These are phyloP conservation scores for Yamadazyma membranifaciens DNA, from an alignment of 1,139 yeast genomes.

Conservation along the genomic window DNA sequence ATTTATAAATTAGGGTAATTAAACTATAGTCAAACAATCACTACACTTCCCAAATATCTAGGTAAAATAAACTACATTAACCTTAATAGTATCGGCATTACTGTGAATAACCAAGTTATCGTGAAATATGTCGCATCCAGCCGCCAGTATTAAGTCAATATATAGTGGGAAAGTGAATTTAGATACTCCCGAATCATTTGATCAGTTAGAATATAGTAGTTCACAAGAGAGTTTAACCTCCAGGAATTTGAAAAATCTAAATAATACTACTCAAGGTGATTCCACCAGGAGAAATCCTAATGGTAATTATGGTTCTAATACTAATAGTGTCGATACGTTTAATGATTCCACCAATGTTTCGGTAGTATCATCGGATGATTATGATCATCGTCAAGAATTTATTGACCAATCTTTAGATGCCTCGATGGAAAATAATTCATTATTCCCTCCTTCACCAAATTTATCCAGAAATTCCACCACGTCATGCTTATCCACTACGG, in stretches of 20 bases:
- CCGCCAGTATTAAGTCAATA: constrained; percentile 42
- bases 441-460: constrained; percentile 10
- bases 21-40: no score
- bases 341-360: constrained; percentile 20
- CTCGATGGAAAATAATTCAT: constrained; percentile 1
- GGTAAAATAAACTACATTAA: no score
- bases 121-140: constrained; percentile 39
- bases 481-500: constrained; percentile 67
- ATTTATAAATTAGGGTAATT: no score
- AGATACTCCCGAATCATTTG: constrained; percentile 23
- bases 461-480: constrained; percentile 61
- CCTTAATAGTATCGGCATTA: no score
- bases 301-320: neutral
- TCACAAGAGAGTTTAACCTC: constrained; percentile 23
- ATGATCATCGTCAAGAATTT: constrained; percentile 1
- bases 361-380: constrained; percentile 23
- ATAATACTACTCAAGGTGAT: neutral
- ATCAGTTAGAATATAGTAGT: constrained; percentile 16
- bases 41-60: no score
- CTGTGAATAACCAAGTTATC: no score
- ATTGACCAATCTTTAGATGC: constrained; percentile 4
- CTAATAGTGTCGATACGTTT: neutral
- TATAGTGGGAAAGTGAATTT: constrained; percentile 36
- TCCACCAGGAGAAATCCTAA: constrained; percentile 3
- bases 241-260: constrained; percentile 17